Percentiles rank a stretch among this genome's conserved stretches.
Evolutionary conservation across 2,329 filamentous ascomycete species (phyloP).

Genomic region (Xylaria multiplex): DNA sequence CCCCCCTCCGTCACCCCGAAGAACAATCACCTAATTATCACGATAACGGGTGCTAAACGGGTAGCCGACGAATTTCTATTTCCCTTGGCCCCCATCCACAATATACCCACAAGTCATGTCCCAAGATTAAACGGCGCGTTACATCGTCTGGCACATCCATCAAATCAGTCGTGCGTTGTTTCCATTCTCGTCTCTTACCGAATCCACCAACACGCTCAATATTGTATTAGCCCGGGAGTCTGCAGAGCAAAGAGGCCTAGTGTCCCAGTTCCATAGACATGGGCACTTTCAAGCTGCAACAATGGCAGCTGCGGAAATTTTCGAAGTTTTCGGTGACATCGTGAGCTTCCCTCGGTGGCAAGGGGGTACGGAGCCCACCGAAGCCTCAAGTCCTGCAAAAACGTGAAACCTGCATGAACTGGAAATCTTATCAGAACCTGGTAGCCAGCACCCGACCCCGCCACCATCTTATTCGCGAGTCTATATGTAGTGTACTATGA

Average conservation of each 20-base stretch:
- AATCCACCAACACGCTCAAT: conserved; percentile 24
- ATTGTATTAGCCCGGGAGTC: conserved; percentile 21
- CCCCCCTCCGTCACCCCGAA: conserved; percentile 12
- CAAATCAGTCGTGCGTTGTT: conserved; percentile 24
- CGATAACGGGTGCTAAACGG: background rate
- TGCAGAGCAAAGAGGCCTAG: conserved; percentile 16
- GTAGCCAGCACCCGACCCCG: conserved; percentile 22
- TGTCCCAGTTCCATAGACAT: conserved; percentile 35
- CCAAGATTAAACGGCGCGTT: conserved; percentile 29
- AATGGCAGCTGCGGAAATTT: conserved; percentile 26
- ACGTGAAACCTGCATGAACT: conserved; percentile 36
- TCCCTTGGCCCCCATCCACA: conserved; percentile 21
- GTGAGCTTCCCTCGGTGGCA: conserved; percentile 21
- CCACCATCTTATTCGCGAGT: conserved; percentile 16
- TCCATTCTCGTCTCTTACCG: conserved; percentile 23
- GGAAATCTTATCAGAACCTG: conserved; percentile 27
- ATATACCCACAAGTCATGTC: conserved; percentile 19
- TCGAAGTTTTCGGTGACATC: conserved; percentile 32
- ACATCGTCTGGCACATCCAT: conserved; percentile 31
- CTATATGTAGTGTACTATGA: background rate
- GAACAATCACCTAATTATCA: conserved; percentile 12
- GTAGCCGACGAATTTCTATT: conserved; percentile 11
- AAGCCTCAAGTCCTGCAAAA: conserved; percentile 6
- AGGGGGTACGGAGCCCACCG: background rate
- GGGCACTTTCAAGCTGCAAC: conserved; percentile 22